Conservation (phyloP, 2,329 filamentous ascomycete genomes). For the Thielaviopsis ethacetica region DNA sequence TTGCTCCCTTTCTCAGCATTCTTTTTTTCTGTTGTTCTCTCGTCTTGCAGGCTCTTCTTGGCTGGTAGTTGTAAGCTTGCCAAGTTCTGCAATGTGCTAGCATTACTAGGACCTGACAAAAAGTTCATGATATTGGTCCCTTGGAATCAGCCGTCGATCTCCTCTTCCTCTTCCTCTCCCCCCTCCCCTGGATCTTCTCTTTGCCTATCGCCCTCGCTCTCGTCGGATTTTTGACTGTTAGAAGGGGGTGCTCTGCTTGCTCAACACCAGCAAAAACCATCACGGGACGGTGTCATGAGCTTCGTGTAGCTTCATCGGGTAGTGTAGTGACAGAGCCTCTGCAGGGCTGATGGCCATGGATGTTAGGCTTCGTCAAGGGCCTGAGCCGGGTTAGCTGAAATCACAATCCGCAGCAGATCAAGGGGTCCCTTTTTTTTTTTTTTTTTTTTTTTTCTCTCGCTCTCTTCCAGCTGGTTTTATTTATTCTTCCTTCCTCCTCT, state of each 20-base stretch:
- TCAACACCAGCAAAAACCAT: no score
- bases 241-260: no score
- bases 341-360: not conserved
- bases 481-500: not conserved
- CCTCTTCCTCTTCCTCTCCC: no score
- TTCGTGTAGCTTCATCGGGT: no score
- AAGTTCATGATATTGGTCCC: not conserved
- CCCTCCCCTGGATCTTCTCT: not conserved
- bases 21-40: not conserved
- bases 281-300: no score
- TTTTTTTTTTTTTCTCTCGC: not conserved
- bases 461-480: not conserved
- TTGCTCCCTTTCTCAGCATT: not conserved
- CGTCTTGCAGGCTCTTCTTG: no score
- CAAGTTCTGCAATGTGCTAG: no score
- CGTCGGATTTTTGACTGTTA: no score
- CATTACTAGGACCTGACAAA: not conserved
- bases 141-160: not conserved
- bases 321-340: no score
- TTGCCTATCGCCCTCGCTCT: not conserved
- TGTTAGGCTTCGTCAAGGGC: not conserved
- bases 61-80: no score
- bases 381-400: not conserved
- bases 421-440: not conserved
- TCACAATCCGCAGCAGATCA: not conserved